Base-by-base conservation (phyloP, 2,329 filamentous ascomycete species). In the Beauveria bassiana region DNA sequence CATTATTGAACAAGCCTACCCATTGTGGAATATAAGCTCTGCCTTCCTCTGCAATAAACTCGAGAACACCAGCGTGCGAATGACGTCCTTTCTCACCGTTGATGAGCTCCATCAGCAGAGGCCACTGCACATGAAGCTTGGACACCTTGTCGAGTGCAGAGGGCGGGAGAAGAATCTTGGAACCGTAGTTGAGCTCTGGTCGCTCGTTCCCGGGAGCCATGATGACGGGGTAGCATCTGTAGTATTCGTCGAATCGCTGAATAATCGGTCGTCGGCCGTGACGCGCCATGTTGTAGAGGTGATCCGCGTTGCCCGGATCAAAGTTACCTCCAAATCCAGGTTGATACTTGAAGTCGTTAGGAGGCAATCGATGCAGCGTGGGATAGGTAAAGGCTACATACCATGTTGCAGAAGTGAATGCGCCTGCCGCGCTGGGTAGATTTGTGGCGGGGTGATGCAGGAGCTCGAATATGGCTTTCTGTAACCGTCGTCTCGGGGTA, bases 31-130 rank as follows among this genome's bases (percentile, higher is more conserved):
- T 81, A 76, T 99, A 99, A 59, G 96, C 92, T 72, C 95, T 90
- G 55, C 95, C 95, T 75, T 99, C 95, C 72, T 99, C 95, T 4
- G 95, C 95, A 61, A 96, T 95, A 71, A 99, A 99, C 75, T 99
- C 95, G 65, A 99, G 77, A 22, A 99, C 95, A 79, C 95, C 95
- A 5, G 91, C 93, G 75, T 99, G 95, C 28, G 93, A 95, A 72
- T 89, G 88, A 72, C 83, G 88, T 31, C 85, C 85, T 71, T 87
- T 88, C 64, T 88, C 86, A 26, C 93, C 92, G 72, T 98, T 99
- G 69, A 91, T 89, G 66, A 99, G 82, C 82, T 99, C 93, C 79
- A 99, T 96, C 66, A 98, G 84, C 80, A 99, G 90, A 8, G 95
- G 95, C 79, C 96, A 99, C 72, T 96, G 93, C 65, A 99, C 96